A percentile compares a stretch with the other conserved stretches of the same genome.
Evolutionary conservation across 2,329 filamentous ascomycete genomes (phyloP).

Genomic region (Stagonosporopsis cucurbitacearum): DNA sequence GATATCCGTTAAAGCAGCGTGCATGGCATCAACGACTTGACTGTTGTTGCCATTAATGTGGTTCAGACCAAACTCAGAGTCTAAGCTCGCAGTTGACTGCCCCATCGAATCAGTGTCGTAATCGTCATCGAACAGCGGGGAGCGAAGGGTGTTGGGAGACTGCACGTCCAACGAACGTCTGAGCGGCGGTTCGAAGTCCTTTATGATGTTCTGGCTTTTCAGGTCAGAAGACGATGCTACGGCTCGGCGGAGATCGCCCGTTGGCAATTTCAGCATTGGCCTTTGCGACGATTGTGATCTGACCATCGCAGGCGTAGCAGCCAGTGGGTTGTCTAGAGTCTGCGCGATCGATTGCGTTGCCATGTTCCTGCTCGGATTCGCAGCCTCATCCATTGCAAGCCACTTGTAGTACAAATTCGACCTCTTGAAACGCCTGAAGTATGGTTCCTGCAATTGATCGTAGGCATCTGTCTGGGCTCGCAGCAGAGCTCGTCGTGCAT

Average conservation of each 20-base stretch:
- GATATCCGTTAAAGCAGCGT: conserved; percentile 89
- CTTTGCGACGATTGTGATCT: conserved; percentile 55
- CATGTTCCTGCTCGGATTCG: conserved; percentile 41
- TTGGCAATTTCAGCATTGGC: conserved; percentile 32
- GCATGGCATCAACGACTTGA: conserved; percentile 88
- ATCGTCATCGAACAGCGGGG: conserved; percentile 82
- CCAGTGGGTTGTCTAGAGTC: conserved; percentile 32
- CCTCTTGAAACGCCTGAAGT: conserved; percentile 86
- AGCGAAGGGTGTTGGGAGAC: conserved; percentile 50
- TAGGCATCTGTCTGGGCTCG: conserved; percentile 82
- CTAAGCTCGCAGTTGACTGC: conserved; percentile 80
- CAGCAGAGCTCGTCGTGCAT: conserved; percentile 80
- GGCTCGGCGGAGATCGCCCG: conserved; percentile 62
- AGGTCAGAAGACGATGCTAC: conserved; percentile 68
- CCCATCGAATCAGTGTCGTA: conserved; percentile 74
- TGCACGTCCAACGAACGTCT: conserved; percentile 76
- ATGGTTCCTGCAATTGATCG: conserved; percentile 79
- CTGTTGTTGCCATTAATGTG: conserved; percentile 68
- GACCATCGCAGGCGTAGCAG: conserved; percentile 46
- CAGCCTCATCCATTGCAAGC: conserved; percentile 80
- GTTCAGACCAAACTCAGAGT: conserved; percentile 62
- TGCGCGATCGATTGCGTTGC: conserved; percentile 37
- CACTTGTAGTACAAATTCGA: conserved; percentile 98
- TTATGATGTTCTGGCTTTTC: conserved; percentile 54
- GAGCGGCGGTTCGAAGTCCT: conserved; percentile 54